Conservation (phyloP, 257 asterid genomes). For the Solanum neorickii region DNA sequence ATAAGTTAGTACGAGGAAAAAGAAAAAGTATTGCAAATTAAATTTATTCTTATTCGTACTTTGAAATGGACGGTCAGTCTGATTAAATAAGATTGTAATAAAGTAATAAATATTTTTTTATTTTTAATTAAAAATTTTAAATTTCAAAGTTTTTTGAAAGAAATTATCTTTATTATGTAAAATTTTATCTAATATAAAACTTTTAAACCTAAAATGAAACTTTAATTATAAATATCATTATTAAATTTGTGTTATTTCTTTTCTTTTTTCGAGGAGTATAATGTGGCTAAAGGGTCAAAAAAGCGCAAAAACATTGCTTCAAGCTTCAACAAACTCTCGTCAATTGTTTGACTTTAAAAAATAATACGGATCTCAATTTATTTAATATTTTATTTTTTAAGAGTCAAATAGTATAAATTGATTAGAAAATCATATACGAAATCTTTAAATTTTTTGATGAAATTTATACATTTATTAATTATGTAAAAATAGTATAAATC, state of each 20-base stretch:
- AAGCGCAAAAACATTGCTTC: neutral
- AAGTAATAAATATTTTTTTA: too few species aligned
- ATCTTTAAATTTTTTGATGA: too few species aligned
- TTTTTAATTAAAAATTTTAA: rapidly evolving
- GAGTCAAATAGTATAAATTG: rapidly evolving
- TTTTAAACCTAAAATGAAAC: rapidly evolving
- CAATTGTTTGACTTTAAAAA: neutral
- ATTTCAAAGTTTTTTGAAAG: rapidly evolving
- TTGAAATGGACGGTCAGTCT: neutral
- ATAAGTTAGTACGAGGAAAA: neutral
- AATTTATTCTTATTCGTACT: neutral
- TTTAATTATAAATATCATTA: too few species aligned
- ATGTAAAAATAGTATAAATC: too few species aligned
- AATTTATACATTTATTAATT: too few species aligned
- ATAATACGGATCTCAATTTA: too few species aligned
- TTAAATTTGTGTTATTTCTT: neutral
- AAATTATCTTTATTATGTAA: too few species aligned
- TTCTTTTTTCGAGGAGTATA: neutral
- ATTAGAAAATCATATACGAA: rapidly evolving
- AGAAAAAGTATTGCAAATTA: neutral
- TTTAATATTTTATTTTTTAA: too few species aligned
- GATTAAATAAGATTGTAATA: too few species aligned
- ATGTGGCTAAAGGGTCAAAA: neutral
- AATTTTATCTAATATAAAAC: too few species aligned
- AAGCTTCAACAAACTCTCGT: neutral